phyloP scores from a whole-genome alignment of 2,329 filamentous ascomycete species.

The Trichoderma hamatum region DNA sequence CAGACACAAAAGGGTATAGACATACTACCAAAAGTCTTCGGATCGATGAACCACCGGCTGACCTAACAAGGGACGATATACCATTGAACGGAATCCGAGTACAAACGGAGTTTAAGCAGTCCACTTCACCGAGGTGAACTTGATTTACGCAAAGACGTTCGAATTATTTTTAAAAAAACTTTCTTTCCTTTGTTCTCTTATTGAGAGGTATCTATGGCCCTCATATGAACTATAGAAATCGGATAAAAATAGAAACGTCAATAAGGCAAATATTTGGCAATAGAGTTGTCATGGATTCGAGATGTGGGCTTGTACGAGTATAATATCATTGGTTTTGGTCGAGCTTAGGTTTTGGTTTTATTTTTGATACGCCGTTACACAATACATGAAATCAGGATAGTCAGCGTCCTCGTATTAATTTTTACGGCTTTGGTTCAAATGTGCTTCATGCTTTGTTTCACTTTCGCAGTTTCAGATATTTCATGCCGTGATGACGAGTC shows the following conservation, averaged over 20 bases:
- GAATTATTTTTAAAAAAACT: not conserved
- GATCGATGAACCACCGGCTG: conserved; percentile 33
- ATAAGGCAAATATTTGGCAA: not conserved
- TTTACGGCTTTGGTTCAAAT: no score
- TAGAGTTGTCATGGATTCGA: not conserved
- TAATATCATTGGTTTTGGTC: not conserved
- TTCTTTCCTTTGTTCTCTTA: not conserved
- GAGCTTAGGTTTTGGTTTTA: not conserved
- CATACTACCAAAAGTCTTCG: conserved; percentile 40
- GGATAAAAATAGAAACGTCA: not conserved
- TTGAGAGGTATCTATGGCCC: not conserved
- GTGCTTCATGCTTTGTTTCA: no score
- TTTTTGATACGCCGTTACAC: conserved; percentile 3
- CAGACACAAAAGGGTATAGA: conserved; percentile 39
- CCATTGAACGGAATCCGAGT: conserved; percentile 46
- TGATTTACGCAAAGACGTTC: not conserved
- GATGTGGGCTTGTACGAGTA: not conserved
- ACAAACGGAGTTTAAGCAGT: conserved; percentile 42
- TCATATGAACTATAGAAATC: not conserved
- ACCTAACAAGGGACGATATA: conserved; percentile 42
- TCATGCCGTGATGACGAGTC: not conserved
- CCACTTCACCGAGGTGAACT: conserved; percentile 22
- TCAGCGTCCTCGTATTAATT: no score
- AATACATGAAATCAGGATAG: not conserved
- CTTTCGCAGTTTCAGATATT: not conserved